Conservation (phyloP, 345 rosid genomes). For the Crucihimalaya himalaica region DNA sequence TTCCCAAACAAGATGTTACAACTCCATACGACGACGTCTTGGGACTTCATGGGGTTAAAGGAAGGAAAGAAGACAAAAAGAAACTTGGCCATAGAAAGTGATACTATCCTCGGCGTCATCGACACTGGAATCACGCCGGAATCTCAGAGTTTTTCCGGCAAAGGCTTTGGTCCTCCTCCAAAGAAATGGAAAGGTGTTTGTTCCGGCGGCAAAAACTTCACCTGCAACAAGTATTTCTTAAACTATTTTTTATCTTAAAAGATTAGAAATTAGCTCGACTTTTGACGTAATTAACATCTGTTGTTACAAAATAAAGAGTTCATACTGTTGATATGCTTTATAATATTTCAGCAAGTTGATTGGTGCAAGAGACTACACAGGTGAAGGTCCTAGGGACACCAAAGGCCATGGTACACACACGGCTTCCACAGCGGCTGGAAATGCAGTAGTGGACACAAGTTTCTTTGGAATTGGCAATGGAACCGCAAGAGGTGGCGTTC, state of each 20-base stretch:
- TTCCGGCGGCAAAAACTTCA: conserved; percentile 49
- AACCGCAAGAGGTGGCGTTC: conserved; percentile 52
- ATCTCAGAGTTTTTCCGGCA: conserved; percentile 47
- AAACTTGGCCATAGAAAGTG: conserved; percentile 24
- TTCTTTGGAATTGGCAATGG: conserved; percentile 54
- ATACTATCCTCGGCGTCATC: conserved; percentile 45
- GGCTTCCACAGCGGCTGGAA: conserved; percentile 62
- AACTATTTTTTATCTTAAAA: not conserved
- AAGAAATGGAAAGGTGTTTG: conserved; percentile 55
- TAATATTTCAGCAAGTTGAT: conserved; percentile 27
- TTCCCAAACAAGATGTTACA: conserved; percentile 44
- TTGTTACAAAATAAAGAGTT: not conserved
- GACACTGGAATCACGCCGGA: conserved; percentile 54
- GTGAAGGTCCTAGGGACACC: conserved; percentile 28
- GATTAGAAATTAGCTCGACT: not conserved
- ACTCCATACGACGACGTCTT: conserved; percentile 53
- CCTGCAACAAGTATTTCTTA: conserved; percentile 53
- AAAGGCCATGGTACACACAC: conserved; percentile 51
- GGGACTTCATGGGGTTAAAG: conserved; percentile 57
- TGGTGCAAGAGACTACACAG: conserved; percentile 39
- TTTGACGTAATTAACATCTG: not conserved
- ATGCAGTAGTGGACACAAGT: conserved; percentile 30
- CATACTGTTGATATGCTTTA: not conserved
- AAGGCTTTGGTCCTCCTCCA: conserved; percentile 55
- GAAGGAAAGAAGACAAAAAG: conserved; percentile 15